Evolutionary conservation across 129 eudicot species (phyloP).

Genomic region (Mikania micrantha): DNA sequence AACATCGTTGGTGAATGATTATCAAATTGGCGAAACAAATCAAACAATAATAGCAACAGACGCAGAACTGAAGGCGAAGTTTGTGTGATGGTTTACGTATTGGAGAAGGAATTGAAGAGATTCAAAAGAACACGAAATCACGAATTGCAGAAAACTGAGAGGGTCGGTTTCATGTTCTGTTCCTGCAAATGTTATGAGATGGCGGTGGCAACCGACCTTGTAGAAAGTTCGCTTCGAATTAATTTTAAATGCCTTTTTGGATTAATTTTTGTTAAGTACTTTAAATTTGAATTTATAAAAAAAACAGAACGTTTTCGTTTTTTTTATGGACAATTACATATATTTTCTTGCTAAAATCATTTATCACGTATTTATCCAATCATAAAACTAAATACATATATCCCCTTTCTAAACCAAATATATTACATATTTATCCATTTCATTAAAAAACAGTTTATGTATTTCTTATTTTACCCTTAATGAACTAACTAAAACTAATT

Average conservation of each 20-base stretch:
- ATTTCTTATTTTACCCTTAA: no score
- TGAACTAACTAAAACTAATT: no score
- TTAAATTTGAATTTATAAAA: no score
- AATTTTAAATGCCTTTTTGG: background rate
- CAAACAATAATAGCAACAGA: background rate
- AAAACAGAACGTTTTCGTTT: no score
- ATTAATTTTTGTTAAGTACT: no score
- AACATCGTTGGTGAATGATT: constrained; percentile 32
- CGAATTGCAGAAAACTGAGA: background rate
- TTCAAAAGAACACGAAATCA: background rate
- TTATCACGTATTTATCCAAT: no score
- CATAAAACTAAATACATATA: no score
- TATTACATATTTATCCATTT: no score
- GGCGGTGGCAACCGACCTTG: background rate
- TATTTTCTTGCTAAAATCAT: no score
- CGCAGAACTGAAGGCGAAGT: background rate
- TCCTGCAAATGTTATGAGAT: background rate
- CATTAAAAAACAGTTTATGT: no score
- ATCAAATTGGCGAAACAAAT: background rate
- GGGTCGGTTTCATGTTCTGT: background rate
- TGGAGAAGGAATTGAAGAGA: background rate
- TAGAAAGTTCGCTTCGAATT: background rate
- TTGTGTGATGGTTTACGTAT: background rate
- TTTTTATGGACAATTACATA: no score
- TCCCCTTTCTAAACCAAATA: no score